Conservation (phyloP, 2,329 filamentous ascomycete genomes). For the Magnaporthiopsis poae region DNA sequence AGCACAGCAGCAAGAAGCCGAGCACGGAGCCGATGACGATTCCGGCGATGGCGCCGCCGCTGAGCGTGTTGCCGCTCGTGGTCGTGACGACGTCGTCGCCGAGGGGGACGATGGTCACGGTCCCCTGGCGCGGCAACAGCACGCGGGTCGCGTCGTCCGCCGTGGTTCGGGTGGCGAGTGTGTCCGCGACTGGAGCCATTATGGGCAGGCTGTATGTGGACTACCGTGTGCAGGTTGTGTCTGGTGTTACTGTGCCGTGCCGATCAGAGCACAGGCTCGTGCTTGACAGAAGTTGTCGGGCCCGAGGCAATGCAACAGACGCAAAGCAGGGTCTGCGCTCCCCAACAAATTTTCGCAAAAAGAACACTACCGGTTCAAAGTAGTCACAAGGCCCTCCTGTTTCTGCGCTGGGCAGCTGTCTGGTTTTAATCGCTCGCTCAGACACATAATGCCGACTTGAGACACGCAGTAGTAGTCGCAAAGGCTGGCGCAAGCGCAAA, state of each 20-base stretch:
- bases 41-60: constrained; percentile 40
- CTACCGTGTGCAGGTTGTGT: not conserved
- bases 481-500: not conserved
- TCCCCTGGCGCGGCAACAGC: constrained; percentile 9
- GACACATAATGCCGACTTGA: not conserved
- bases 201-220: not conserved
- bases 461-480: not conserved
- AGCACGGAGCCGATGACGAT: constrained; percentile 40
- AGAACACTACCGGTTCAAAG: not conserved
- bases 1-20: constrained; percentile 33
- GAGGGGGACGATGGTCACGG: constrained; percentile 18
- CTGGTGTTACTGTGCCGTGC: not conserved
- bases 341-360: not conserved
- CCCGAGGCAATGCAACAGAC: not conserved
- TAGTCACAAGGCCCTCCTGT: not conserved
- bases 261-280: not conserved
- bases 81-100: constrained; percentile 10
- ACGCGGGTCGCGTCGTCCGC: not conserved
- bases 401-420: not conserved
- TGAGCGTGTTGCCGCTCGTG: constrained; percentile 21
- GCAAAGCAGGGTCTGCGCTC: not conserved
- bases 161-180: not conserved
- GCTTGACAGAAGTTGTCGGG: too few species aligned
- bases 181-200: not conserved
- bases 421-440: not conserved